Evolutionary conservation across 2,329 filamentous ascomycete genomes (phyloP), one percentile per base, ranked within the genome.

Genomic region (Xylariomycetidae sp.): DNA sequence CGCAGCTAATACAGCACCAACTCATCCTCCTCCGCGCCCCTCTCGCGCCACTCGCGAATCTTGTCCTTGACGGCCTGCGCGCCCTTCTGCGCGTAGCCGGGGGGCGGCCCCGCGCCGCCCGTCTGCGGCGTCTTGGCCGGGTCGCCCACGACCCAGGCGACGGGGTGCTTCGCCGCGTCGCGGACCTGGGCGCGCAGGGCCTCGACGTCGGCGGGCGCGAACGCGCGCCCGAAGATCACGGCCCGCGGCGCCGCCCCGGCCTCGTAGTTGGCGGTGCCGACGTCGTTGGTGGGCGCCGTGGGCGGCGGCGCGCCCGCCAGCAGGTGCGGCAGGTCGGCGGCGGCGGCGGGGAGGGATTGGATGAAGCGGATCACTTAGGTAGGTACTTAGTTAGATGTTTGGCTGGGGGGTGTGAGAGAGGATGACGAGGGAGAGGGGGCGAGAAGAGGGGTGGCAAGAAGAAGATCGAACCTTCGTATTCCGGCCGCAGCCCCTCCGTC

Each of bases 281-380:
- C 34, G 15, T 15, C 13, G 38, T 45, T 47, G 12, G 30, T 43
- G 1, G 35, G 12, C 2, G 37, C 6, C 3, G 19, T 13, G 1
- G 44, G 42, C 1, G 39, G 44, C 3, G 13, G 9, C 2, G 15
- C 9, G 19, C 42, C 42, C 1, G n/a, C 17, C 5, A 47, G 32
- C 3, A 47, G 28, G 24, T 38, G n/a, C 1, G 44, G 44, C 0
- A 47, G 38, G 29, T 47, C 42, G 22, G 25, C 2, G 10, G 37
- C 10, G 0, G 44, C 44, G 4, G 35, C 32, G 2, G 27, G 7
- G 25, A 32, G 19, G 31, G 27, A 33, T 16, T 44, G 42, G 25
- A 45, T 43, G 34, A 41, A 40, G 29, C 36, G 42, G 28, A 39
- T 31, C 10, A 43, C 44, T 46, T 26, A 29, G 32, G 27, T 9